Conservation (phyloP, 129 eudicot genomes). For the Flaveria trinervia region DNA sequence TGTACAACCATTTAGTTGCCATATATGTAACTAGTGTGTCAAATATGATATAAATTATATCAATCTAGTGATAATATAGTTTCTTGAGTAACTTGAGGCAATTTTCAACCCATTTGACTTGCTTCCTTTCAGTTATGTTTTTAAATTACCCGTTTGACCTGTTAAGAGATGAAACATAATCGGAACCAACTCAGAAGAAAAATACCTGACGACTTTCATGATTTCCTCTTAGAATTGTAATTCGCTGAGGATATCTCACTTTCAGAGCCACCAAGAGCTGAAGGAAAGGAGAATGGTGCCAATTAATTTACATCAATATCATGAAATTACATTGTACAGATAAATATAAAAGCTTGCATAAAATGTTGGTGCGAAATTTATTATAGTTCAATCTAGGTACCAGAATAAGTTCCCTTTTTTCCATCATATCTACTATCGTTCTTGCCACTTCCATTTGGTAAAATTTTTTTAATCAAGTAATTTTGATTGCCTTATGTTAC, state of each 20-base stretch:
- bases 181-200: neutral
- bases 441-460: neutral
- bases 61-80: neutral
- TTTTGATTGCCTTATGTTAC: neutral
- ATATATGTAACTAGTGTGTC: neutral
- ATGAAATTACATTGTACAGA: neutral
- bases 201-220: constrained; percentile 87
- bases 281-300: neutral
- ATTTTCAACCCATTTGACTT: neutral
- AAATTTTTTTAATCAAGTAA: neutral
- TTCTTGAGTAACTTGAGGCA: neutral
- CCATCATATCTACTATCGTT: neutral
- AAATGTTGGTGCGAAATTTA: neutral
- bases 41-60: neutral
- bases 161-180: neutral
- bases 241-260: constrained; percentile 72
- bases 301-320: constrained; percentile 1
- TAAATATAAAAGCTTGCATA: neutral
- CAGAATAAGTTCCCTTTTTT: neutral
- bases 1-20: neutral
- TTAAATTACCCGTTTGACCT: neutral
- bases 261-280: constrained; percentile 82
- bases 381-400: neutral
- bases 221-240: constrained; percentile 81
- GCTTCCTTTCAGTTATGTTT: neutral